Evolutionary conservation across 140 eudicot species (phyloP).

Genomic region (Senecio squalidus): DNA sequence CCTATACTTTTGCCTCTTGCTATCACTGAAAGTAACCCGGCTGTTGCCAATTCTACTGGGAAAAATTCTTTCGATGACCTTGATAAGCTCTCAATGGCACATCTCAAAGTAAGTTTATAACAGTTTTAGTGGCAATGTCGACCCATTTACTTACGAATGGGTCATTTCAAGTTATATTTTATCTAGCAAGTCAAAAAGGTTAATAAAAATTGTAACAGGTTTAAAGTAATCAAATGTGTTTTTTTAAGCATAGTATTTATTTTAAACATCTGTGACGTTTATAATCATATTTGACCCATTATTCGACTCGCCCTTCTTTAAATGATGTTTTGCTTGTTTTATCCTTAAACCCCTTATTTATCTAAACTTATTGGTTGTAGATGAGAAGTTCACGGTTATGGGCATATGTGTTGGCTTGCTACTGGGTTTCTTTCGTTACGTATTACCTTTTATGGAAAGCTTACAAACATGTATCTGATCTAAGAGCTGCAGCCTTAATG

Average conservation of each 20-base stretch:
- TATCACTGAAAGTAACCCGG: slow-evolving; percentile 34
- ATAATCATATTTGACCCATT: too few relatives aligned
- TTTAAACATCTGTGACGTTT: too few relatives aligned
- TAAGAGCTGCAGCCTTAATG: slow-evolving; percentile 60
- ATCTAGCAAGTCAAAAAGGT: too few relatives aligned
- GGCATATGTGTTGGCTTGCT: slow-evolving; percentile 55
- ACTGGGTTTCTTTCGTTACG: slow-evolving; percentile 77
- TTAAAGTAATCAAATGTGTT: too few relatives aligned
- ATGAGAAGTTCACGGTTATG: slow-evolving; percentile 49
- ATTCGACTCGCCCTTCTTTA: not conserved
- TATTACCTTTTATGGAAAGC: slow-evolving; percentile 83
- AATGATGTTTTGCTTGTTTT: not conserved
- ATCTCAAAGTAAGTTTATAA: slow-evolving; percentile 51
- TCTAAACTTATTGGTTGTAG: slow-evolving; percentile 24
- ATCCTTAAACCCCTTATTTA: not conserved
- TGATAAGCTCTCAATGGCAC: slow-evolving; percentile 85
- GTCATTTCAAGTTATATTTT: too few relatives aligned
- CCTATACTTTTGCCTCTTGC: slow-evolving; percentile 67
- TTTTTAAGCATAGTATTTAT: too few relatives aligned
- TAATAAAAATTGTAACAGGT: too few relatives aligned
- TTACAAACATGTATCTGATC: slow-evolving; percentile 66
- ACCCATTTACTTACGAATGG: too few relatives aligned
- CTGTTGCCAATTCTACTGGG: slow-evolving; percentile 36
- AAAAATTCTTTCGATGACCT: slow-evolving; percentile 58
- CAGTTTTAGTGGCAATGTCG: too few relatives aligned